phyloP scores from a whole-genome alignment of 495 filamentous ascomycete genomes.

The Massariosphaeria phaeospora region DNA sequence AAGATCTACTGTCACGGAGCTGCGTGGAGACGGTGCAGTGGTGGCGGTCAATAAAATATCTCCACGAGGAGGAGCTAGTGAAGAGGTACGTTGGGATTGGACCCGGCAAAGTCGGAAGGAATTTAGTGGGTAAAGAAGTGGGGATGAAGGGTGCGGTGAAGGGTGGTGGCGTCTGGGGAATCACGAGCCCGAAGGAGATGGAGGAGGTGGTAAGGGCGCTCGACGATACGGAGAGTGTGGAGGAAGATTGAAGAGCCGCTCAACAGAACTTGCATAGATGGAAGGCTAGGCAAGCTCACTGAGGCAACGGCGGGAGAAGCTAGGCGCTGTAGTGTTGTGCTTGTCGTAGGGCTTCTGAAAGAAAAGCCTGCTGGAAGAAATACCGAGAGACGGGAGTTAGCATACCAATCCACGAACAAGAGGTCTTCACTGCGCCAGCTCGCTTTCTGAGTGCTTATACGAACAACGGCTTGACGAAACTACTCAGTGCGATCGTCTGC shows the following conservation, averaged over 20 bases:
- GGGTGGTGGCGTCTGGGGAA: constrained; percentile 91
- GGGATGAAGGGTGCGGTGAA: constrained; percentile 78
- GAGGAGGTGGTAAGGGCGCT: constrained; percentile 68
- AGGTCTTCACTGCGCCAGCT: too few relatives aligned
- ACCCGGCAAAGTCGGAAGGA: constrained; percentile 89
- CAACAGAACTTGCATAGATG: too few relatives aligned
- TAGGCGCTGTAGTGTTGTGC: too few relatives aligned
- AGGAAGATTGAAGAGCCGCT: constrained; percentile 38
- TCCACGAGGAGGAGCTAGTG: constrained; percentile 81
- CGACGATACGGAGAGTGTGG: constrained; percentile 64
- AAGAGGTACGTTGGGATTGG: constrained; percentile 89
- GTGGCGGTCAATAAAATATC: constrained; percentile 86
- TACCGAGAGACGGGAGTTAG: too few relatives aligned
- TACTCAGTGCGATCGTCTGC: too few relatives aligned
- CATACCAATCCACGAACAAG: too few relatives aligned
- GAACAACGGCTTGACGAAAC: too few relatives aligned
- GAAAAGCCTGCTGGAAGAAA: too few relatives aligned
- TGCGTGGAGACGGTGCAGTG: constrained; percentile 86
- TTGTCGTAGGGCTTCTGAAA: too few relatives aligned
- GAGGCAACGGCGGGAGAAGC: too few relatives aligned
- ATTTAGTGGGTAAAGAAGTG: constrained; percentile 92
- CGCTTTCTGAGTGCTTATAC: too few relatives aligned
- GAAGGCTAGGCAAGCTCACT: too few relatives aligned
- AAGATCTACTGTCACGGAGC: constrained; percentile 67
- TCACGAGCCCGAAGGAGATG: constrained; percentile 75